phyloP scores from a whole-genome alignment of 1,284 basidiomycete genomes.

The Rhodotorula sp. region DNA sequence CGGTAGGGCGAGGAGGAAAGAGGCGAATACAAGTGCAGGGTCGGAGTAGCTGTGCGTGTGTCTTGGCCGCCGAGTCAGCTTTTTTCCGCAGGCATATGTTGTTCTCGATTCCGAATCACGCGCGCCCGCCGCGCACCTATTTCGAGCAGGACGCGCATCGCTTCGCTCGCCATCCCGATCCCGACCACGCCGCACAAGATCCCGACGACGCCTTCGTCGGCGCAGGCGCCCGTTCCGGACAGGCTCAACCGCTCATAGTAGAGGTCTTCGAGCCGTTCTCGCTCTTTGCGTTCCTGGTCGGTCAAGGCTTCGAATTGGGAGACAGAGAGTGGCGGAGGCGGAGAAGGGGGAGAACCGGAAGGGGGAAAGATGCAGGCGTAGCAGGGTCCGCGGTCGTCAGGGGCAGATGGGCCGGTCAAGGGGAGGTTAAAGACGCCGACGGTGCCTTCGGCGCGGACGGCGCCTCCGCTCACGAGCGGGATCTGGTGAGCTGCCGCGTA shows the following conservation, averaged over 20 bases:
- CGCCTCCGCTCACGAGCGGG: constrained; percentile 88
- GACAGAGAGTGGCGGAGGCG: not conserved
- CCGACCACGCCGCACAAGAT: constrained; percentile 88
- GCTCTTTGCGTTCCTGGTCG: constrained; percentile 40
- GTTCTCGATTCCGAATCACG: too few species aligned
- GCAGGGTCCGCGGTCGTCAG: constrained; percentile 64
- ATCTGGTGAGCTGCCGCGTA: constrained; percentile 65
- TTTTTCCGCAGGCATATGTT: too few species aligned
- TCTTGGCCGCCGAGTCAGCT: too few species aligned
- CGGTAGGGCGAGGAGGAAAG: constrained; percentile 70
- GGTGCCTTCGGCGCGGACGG: constrained; percentile 88
- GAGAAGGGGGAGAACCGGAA: not conserved
- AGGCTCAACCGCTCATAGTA: constrained; percentile 57
- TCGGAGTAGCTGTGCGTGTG: constrained; percentile 51
- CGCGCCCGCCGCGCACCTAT: constrained; percentile 57
- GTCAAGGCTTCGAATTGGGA: not conserved
- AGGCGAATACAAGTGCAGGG: constrained; percentile 70
- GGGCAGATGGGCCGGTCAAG: not conserved
- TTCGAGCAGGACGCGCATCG: constrained; percentile 76
- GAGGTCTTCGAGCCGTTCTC: constrained; percentile 13
- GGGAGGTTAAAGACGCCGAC: constrained; percentile 72
- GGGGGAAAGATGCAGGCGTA: constrained; percentile 89
- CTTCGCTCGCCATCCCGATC: constrained; percentile 83
- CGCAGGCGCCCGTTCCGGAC: constrained; percentile 70
- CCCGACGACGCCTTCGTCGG: constrained; percentile 87